Evolutionary conservation across 805 yeast species (phyloP).

Genomic region (Starmerella bacillaris): DNA sequence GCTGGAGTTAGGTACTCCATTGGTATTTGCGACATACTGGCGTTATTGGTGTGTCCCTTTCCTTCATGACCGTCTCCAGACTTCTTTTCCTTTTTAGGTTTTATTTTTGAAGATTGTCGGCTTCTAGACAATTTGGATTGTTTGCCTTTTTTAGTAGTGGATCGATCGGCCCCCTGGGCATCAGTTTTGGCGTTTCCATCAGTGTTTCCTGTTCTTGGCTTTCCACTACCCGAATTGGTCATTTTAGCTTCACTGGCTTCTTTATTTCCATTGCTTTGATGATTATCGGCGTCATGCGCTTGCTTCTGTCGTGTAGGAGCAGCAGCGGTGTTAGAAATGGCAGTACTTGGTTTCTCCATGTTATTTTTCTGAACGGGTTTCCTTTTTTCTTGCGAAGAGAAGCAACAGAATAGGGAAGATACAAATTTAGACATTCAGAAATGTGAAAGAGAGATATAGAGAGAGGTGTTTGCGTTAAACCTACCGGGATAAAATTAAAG

Average conservation of each 20-base stretch:
- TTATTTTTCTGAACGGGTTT: background rate
- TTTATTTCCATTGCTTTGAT: no score
- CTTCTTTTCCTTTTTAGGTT: background rate
- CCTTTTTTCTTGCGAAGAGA: background rate
- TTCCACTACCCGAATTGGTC: no score
- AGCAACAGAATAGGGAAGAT: slow-evolving; percentile 1
- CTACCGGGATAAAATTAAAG: background rate
- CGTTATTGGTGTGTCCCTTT: background rate
- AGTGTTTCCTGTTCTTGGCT: no score
- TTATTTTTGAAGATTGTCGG: no score
- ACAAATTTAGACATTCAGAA: background rate
- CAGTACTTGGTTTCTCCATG: background rate
- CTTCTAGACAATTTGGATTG: no score
- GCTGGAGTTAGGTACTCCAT: slow-evolving; percentile 8
- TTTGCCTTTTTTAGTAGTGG: no score
- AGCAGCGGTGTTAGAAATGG: background rate
- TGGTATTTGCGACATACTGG: slow-evolving; percentile 5
- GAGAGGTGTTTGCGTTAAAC: background rate
- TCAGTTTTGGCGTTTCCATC: no score
- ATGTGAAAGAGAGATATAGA: background rate
- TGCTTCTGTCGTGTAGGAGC: no score
- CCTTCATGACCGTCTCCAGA: background rate
- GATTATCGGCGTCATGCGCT: no score
- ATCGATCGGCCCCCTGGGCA: no score
- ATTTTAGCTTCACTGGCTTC: no score